Conservation (phyloP, 345 rosid species). For the Theobroma cacao region DNA sequence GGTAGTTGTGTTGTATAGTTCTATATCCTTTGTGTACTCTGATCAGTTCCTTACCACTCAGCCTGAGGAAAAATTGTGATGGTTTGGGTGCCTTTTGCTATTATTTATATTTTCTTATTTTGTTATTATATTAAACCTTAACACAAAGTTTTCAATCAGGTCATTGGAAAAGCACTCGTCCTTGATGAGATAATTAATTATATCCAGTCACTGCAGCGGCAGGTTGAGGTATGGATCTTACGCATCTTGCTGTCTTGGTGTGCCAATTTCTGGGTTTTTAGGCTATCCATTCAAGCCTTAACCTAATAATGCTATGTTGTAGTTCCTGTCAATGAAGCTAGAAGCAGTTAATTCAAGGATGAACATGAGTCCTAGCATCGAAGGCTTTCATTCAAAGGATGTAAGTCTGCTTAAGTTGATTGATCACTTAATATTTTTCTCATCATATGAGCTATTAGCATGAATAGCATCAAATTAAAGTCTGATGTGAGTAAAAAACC, state of each 20-base stretch:
- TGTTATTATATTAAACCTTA: neutral
- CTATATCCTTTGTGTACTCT: neutral
- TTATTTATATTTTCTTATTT: neutral
- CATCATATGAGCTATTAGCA: neutral
- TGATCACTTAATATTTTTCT: neutral
- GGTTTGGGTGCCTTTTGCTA: neutral
- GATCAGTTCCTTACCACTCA: neutral
- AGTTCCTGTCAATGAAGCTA: slow-evolving; percentile 96
- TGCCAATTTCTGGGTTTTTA: neutral
- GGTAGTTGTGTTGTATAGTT: neutral
- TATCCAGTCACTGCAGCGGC: slow-evolving; percentile 85
- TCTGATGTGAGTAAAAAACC: neutral
- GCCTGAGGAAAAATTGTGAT: neutral
- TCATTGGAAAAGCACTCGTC: slow-evolving; percentile 95
- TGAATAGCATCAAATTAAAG: neutral
- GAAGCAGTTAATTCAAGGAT: slow-evolving; percentile 82
- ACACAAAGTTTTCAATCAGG: slow-evolving; percentile 36
- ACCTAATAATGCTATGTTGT: slow-evolving; percentile 22
- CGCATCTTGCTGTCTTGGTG: neutral
- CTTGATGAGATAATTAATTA: slow-evolving; percentile 98
- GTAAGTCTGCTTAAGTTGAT: slow-evolving; percentile 39
- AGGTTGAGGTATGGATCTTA: slow-evolving; percentile 72
- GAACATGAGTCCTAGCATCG: slow-evolving; percentile 46
- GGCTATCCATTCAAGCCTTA: slow-evolving; percentile 6
- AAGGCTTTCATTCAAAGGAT: slow-evolving; percentile 65